Conservation (phyloP, 768 basidiomycete genomes). For the Leccinum uliginosum region DNA sequence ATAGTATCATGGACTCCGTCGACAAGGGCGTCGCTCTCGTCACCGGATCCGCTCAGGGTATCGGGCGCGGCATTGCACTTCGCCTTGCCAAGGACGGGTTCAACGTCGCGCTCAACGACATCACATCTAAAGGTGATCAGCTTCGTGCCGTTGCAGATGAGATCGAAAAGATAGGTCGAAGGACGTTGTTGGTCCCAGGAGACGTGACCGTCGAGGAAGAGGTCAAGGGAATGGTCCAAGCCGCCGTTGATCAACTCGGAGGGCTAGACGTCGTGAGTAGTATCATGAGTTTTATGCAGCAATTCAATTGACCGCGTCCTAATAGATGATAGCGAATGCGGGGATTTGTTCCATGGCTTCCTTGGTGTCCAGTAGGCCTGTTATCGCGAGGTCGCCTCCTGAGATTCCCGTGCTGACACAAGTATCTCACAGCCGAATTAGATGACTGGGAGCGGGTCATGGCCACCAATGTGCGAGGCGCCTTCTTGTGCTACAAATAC, state of each 20-base stretch:
- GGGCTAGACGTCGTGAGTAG: slow-evolving; percentile 4
- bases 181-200: slow-evolving; percentile 9
- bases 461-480: not conserved
- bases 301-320: not conserved
- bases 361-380: not conserved
- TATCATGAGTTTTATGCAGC: not conserved
- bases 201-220: slow-evolving; percentile 5
- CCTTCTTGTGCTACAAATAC: not conserved
- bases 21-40: slow-evolving; percentile 25
- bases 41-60: slow-evolving; percentile 27
- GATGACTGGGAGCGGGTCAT: not conserved
- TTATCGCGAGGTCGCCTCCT: not conserved
- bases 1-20: not conserved
- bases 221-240: slow-evolving; percentile 1
- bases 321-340: slow-evolving; percentile 14
- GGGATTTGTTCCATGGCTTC: not conserved
- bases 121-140: slow-evolving; percentile 11
- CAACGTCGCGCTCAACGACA: slow-evolving; percentile 27
- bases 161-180: slow-evolving; percentile 6
- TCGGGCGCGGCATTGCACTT: slow-evolving; percentile 19
- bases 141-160: slow-evolving; percentile 6
- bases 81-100: slow-evolving; percentile 17
- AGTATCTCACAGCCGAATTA: not conserved
- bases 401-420: not conserved
- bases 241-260: not conserved